Evolutionary conservation across 2,329 filamentous ascomycete species (phyloP).

Genomic region (Talaromyces amestolkiae): DNA sequence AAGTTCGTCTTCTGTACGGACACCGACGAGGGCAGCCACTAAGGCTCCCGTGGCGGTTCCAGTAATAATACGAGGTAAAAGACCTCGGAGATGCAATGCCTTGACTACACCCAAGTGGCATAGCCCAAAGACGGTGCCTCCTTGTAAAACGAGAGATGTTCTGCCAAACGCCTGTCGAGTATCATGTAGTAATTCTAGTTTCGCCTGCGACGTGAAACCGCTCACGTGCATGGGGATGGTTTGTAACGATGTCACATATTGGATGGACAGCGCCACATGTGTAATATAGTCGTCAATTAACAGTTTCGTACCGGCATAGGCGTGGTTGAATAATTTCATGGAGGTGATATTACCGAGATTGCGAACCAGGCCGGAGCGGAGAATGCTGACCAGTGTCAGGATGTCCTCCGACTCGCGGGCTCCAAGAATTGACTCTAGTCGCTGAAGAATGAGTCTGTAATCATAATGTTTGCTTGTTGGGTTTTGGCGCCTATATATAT

Average conservation of each 20-base stretch:
- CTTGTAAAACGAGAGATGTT: slow-evolving; percentile 81
- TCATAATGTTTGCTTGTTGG: slow-evolving; percentile 80
- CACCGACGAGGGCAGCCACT: slow-evolving; percentile 82
- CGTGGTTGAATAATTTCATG: slow-evolving; percentile 75
- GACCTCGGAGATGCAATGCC: slow-evolving; percentile 73
- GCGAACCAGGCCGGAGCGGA: slow-evolving; percentile 72
- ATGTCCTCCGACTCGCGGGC: slow-evolving; percentile 71
- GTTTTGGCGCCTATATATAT: slow-evolving; percentile 67
- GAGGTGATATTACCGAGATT: slow-evolving; percentile 90
- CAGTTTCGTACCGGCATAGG: slow-evolving; percentile 84
- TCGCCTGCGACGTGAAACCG: slow-evolving; percentile 68
- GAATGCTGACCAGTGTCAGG: slow-evolving; percentile 70
- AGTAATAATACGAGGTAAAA: slow-evolving; percentile 85
- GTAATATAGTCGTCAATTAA: slow-evolving; percentile 89
- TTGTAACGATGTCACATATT: slow-evolving; percentile 69
- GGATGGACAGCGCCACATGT: slow-evolving; percentile 75
- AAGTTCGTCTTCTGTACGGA: slow-evolving; percentile 83
- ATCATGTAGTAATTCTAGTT: slow-evolving; percentile 82
- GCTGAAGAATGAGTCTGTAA: slow-evolving; percentile 76
- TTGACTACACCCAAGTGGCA: slow-evolving; percentile 91
- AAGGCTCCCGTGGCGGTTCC: slow-evolving; percentile 87
- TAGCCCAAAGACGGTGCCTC: slow-evolving; percentile 85
- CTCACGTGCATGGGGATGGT: slow-evolving; percentile 52
- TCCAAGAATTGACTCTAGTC: slow-evolving; percentile 67
- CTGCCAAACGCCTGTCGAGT: slow-evolving; percentile 84